A percentile compares a stretch with the other conserved stretches of the same genome.
phyloP scores from a whole-genome alignment of 495 filamentous ascomycete genomes.

The Platismatia glauca region DNA sequence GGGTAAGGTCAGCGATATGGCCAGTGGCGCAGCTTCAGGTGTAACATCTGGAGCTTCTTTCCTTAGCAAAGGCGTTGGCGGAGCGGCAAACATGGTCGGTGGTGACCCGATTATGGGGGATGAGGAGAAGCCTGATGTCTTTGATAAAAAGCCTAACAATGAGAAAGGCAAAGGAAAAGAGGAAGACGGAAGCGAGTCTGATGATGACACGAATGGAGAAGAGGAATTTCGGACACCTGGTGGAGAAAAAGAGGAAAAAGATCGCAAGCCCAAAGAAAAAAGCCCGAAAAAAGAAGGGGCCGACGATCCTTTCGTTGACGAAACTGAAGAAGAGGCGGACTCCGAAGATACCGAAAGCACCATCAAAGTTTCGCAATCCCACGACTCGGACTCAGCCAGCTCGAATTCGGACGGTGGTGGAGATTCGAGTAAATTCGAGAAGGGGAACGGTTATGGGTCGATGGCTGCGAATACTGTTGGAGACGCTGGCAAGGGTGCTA shows the following conservation, averaged over 20 bases:
- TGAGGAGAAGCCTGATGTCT: not conserved
- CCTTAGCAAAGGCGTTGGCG: not conserved
- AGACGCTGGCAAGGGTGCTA: constrained; percentile 2
- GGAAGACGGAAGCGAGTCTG: not conserved
- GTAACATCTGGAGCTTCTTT: not conserved
- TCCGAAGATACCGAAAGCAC: constrained; percentile 5
- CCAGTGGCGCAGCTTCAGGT: constrained; percentile 5
- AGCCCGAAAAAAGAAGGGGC: constrained; percentile 2
- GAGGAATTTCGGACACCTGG: not conserved
- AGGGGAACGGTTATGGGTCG: not conserved
- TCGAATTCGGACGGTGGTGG: not conserved
- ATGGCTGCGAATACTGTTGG: not conserved
- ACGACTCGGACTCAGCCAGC: constrained; percentile 1
- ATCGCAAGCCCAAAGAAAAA: not conserved
- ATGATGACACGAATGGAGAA: not conserved
- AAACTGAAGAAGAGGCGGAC: not conserved
- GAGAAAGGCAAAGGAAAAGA: not conserved
- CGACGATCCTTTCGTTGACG: not conserved
- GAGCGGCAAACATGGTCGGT: not conserved
- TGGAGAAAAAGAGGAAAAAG: not conserved
- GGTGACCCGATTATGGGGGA: not conserved
- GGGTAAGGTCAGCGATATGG: constrained; percentile 1
- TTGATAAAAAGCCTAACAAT: not conserved
- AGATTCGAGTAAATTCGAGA: not conserved
- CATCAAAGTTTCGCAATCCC: constrained; percentile 4